These are phyloP conservation scores for Rubia tinctorum DNA, from an alignment of 305 asterid genomes.

Conservation along the genomic window DNA sequence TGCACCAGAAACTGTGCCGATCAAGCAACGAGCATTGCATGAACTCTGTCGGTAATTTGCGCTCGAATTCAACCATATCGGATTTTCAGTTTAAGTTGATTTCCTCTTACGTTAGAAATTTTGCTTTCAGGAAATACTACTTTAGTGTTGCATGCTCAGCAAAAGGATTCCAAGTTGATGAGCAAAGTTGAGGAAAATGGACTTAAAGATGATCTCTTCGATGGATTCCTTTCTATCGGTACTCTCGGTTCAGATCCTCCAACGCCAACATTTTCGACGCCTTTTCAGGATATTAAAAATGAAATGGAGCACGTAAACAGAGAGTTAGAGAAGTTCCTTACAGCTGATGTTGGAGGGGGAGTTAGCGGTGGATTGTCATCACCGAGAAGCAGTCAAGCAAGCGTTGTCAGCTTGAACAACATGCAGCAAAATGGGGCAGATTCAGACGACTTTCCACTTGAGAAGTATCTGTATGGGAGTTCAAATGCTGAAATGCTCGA, in stretches of 20 bases:
- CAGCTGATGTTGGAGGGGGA: slow-evolving; percentile 52
- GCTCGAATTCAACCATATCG: neutral
- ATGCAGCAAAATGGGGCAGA: slow-evolving; percentile 42
- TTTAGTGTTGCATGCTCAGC: slow-evolving; percentile 28
- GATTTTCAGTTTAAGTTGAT: neutral
- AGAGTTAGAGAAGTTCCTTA: slow-evolving; percentile 71
- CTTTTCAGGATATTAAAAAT: slow-evolving; percentile 19
- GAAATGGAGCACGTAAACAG: slow-evolving; percentile 53
- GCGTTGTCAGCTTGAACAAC: slow-evolving; percentile 37
- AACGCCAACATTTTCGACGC: slow-evolving; percentile 56
- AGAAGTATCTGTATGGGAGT: slow-evolving; percentile 55
- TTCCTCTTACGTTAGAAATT: neutral
- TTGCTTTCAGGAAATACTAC: slow-evolving; percentile 43
- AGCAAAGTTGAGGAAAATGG: slow-evolving; percentile 26
- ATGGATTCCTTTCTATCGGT: slow-evolving; percentile 81
- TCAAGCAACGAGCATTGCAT: slow-evolving; percentile 37
- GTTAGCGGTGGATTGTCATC: slow-evolving; percentile 36
- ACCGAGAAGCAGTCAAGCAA: slow-evolving; percentile 40
- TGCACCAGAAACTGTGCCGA: slow-evolving; percentile 55
- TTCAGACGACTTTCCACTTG: slow-evolving; percentile 65
- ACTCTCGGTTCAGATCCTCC: slow-evolving; percentile 79
- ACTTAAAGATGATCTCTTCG: slow-evolving; percentile 27
- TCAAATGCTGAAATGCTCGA: slow-evolving; percentile 25
- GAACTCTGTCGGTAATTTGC: slow-evolving; percentile 49
- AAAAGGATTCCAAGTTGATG: slow-evolving; percentile 28